A percentile compares a stretch with the other conserved stretches of the same genome.
Evolutionary conservation across 331 rosid genomes (phyloP).

Genomic region (Pyrus hybrid): DNA sequence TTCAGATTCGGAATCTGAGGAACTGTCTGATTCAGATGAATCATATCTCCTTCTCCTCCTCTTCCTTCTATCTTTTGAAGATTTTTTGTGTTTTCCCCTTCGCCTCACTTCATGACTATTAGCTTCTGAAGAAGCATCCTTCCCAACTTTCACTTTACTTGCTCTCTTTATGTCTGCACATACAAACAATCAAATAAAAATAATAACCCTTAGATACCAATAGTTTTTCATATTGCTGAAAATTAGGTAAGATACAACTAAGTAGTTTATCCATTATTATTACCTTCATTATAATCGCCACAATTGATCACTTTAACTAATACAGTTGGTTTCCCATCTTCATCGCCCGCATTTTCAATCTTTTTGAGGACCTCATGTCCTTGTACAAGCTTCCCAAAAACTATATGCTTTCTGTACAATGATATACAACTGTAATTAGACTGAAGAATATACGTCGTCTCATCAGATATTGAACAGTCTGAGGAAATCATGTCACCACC

Average conservation of each 20-base stretch:
- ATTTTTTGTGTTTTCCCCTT: constrained; percentile 59
- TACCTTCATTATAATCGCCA: constrained; percentile 82
- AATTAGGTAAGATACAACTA: background rate
- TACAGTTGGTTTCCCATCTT: constrained; percentile 71
- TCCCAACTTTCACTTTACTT: constrained; percentile 33
- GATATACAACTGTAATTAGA: background rate
- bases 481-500: background rate
- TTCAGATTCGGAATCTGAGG: constrained; percentile 64
- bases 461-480: background rate
- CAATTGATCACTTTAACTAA: constrained; percentile 82
- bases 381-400: constrained; percentile 82
- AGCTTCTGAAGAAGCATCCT: constrained; percentile 43
- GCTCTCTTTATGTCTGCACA: constrained; percentile 54
- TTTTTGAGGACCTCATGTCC: constrained; percentile 60
- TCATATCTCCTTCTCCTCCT: constrained; percentile 51
- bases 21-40: constrained; percentile 60
- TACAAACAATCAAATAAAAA: background rate
- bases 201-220: background rate
- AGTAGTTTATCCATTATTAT: background rate
- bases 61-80: constrained; percentile 58
- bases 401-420: constrained; percentile 66
- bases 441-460: background rate
- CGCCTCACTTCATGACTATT: constrained; percentile 47
- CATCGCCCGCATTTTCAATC: constrained; percentile 74
- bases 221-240: background rate